A percentile compares a stretch with the other conserved stretches of the same genome.
Conservation (phyloP, 1,139 yeast genomes). For the Pichia sp. region DNA sequence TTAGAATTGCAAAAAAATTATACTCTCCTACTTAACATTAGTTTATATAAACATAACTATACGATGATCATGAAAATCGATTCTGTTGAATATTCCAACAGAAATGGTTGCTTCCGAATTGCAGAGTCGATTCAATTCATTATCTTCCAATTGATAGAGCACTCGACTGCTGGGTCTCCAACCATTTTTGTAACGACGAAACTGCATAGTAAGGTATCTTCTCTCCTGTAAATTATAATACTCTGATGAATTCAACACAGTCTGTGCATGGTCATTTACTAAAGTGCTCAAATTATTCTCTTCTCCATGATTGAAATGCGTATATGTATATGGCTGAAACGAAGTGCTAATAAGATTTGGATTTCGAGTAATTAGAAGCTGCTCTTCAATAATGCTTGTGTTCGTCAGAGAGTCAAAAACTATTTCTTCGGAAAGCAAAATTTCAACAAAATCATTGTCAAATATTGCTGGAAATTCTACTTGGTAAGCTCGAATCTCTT, state of each 20-base stretch:
- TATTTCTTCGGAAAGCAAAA: neutral
- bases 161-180: neutral
- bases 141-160: neutral
- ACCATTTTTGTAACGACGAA: neutral
- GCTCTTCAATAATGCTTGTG: neutral
- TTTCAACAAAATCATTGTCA: slow-evolving; percentile 1
- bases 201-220: neutral
- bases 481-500: neutral
- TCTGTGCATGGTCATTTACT: neutral
- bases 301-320: neutral
- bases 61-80: neutral
- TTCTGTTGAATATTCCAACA: neutral
- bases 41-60: slow-evolving; percentile 14
- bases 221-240: neutral
- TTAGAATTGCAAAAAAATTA: no score
- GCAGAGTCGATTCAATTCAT: slow-evolving; percentile 1
- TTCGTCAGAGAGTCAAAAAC: neutral
- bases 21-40: neutral
- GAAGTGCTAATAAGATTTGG: neutral
- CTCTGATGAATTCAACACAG: neutral
- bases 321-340: neutral
- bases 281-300: neutral
- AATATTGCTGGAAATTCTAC: neutral
- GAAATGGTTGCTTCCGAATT: neutral
- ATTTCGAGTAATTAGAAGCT: neutral